A percentile compares a stretch with the other conserved stretches of the same genome.
Evolutionary conservation across 176 grass and related monocot species (phyloP).

Genomic region (Hyparrhenia diplandra): DNA sequence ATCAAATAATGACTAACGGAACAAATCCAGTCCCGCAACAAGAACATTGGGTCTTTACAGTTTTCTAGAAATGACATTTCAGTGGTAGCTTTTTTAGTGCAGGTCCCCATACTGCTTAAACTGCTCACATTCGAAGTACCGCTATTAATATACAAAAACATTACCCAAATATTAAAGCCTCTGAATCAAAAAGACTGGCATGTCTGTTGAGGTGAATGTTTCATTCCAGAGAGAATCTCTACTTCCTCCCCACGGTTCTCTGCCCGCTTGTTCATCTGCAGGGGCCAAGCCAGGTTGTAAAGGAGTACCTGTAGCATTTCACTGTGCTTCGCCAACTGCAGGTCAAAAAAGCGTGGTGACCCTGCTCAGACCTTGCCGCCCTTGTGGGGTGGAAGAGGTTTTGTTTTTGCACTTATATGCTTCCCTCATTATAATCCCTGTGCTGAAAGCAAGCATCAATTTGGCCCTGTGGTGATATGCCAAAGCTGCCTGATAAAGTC

Average conservation of each 20-base stretch:
- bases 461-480: constrained; percentile 36
- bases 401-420: constrained; percentile 28
- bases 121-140: background rate
- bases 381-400: constrained; percentile 15
- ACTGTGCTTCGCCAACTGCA: constrained; percentile 33
- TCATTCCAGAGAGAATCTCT: constrained; percentile 28
- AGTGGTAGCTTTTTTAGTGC: background rate
- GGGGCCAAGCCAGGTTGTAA: constrained; percentile 46
- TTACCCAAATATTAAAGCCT: constrained; percentile 26
- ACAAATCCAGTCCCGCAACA: background rate
- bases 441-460: constrained; percentile 71
- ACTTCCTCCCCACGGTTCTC: constrained; percentile 21
- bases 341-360: constrained; percentile 48
- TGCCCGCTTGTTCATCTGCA: constrained; percentile 35
- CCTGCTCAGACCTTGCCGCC: constrained; percentile 30
- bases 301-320: constrained; percentile 32
- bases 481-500: constrained; percentile 44
- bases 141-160: constrained; percentile 5
- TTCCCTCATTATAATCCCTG: constrained; percentile 56
- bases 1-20: background rate
- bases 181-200: constrained; percentile 18
- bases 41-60: background rate
- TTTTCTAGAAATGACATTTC: background rate
- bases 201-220: constrained; percentile 18
- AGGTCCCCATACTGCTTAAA: background rate